Percentiles rank a stretch among this genome's conserved stretches.
Conservation (phyloP, 169 alveolate genomes). For the Plasmodium yoelii region DNA sequence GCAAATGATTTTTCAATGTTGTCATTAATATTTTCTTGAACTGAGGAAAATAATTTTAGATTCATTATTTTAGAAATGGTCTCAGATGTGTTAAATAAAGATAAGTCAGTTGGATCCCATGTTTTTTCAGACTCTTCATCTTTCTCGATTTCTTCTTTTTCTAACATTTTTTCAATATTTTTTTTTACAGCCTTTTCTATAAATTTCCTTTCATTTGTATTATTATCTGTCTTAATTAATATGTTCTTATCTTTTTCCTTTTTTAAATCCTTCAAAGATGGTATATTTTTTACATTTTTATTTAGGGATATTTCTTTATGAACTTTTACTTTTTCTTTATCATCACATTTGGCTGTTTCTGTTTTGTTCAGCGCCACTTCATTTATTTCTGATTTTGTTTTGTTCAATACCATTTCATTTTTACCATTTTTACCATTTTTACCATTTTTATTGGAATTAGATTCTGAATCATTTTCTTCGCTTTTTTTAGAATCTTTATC, state of each 20-base stretch:
- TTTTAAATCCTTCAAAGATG: neutral
- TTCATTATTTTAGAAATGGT: no score
- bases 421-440: neutral
- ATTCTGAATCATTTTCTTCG: neutral
- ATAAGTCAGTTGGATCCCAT: no score
- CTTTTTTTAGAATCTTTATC: neutral
- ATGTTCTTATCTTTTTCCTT: neutral
- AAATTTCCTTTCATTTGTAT: conserved; percentile 9
- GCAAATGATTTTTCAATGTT: no score
- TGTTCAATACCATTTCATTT: no score
- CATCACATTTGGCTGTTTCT: neutral
- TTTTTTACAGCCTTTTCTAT: conserved; percentile 23
- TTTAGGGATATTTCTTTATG: neutral
- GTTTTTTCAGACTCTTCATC: no score
- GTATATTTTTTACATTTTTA: neutral
- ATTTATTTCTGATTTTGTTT: neutral
- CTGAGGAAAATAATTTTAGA: no score
- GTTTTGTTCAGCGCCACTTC: no score
- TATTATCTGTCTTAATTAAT: neutral
- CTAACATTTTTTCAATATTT: conserved; percentile 21
- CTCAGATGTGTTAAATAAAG: no score
- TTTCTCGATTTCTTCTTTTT: neutral
- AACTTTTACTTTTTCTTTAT: neutral
- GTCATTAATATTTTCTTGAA: no score
- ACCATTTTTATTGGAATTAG: neutral